A percentile compares a stretch with the other conserved stretches of the same genome.
phyloP scores from a whole-genome alignment of 768 basidiomycete genomes.

The Naganishia friedmannii region DNA sequence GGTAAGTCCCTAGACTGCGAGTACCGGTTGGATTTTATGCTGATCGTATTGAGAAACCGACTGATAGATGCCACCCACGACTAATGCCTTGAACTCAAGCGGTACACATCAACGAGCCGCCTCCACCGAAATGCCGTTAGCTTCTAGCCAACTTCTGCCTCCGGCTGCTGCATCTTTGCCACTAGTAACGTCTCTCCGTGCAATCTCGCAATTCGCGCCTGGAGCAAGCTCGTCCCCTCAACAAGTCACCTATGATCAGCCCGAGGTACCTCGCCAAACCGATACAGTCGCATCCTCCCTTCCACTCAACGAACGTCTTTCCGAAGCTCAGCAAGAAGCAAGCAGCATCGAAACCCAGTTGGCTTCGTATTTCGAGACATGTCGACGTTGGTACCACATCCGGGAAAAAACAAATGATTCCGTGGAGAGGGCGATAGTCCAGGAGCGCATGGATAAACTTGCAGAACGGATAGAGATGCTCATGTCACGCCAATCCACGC shows the following conservation, averaged over 20 bases:
- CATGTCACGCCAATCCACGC: background rate
- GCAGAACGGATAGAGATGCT: slow-evolving; percentile 2
- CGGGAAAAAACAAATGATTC: background rate
- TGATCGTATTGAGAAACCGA: background rate
- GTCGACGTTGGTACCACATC: background rate
- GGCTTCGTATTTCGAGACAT: background rate
- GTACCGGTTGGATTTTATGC: background rate
- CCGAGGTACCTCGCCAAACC: background rate
- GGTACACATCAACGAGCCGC: background rate
- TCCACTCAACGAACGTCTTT: background rate
- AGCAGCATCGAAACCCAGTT: background rate
- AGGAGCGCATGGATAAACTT: slow-evolving; percentile 1
- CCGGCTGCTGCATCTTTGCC: background rate
- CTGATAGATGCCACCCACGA: background rate
- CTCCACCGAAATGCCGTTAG: background rate
- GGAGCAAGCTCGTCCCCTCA: background rate
- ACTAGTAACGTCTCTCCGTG: background rate
- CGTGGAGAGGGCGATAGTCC: background rate
- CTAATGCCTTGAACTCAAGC: background rate
- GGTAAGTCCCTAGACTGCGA: background rate
- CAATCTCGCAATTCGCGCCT: background rate
- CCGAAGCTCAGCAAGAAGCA: background rate
- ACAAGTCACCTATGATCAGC: background rate
- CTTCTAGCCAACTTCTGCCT: background rate
- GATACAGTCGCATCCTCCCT: background rate